Evolutionary conservation across 139 green algal species (phyloP), one percentile per base, ranked within the genome.

Genomic region (Chlorella sp.): DNA sequence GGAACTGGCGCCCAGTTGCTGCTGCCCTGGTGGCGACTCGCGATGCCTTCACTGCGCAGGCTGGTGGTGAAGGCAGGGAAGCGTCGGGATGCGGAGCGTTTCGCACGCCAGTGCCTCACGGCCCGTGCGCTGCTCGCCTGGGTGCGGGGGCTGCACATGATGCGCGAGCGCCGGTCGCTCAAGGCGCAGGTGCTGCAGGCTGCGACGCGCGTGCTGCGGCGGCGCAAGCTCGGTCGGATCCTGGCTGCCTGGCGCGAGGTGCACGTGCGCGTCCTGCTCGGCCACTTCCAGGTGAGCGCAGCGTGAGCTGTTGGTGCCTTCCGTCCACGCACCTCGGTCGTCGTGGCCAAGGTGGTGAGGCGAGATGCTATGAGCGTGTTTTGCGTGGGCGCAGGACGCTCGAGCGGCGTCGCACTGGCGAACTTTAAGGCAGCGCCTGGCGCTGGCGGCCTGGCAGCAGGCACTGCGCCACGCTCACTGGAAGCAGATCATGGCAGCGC

Each of bases 231-330:
- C 26, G 2, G 26, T 5, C 68, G 77, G 20, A 6, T 77, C 62
- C 49, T 83, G 32, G 77, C 77, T 17, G 77, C 73, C 22, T 83
- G 77, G 77, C 49, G 49, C 24, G 69, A 79, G 22, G 73, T 79
- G 50, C 51, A 74, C 3, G 68, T 30, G 0, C 35, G 70, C 35
- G 24, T 34, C n/a, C 29, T 72, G 36, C 6, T 81, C 36, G 71
- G 68, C 35, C 50, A 60, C 1, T 70, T 77, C 3, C 64, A 74
- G 75, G 75, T 77, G 24, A 35, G 70, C 35, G 4, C 64, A 55
- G 6, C 32, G 22, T 51, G 33, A 32, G 14, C 24, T n/a, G n/a
- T n/a, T n/a, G n/a, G n/a, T n/a, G n/a, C n/a, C n/a, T n/a, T n/a
- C n/a, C n/a, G n/a, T n/a, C n/a, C n/a, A n/a, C n/a, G n/a, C n/a